These are phyloP conservation scores for Suillus paluster DNA, from an alignment of 768 basidiomycete genomes.

Conservation along the genomic window DNA sequence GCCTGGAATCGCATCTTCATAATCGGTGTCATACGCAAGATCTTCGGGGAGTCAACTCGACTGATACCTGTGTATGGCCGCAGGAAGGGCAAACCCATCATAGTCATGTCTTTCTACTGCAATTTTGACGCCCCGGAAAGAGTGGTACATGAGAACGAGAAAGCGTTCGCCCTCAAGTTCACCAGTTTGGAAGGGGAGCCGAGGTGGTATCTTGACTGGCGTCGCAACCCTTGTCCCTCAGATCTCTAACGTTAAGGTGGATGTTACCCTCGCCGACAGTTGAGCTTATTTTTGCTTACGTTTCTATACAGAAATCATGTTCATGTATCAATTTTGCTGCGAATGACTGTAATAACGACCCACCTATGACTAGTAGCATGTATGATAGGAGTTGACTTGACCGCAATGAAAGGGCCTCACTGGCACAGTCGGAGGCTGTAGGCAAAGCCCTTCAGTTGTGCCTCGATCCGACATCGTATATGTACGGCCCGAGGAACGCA, in stretches of 20 bases:
- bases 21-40: not conserved
- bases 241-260: not conserved
- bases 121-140: not conserved
- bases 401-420: too few relatives aligned
- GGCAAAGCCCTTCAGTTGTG: too few relatives aligned
- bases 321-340: not conserved
- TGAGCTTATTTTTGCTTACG: not conserved
- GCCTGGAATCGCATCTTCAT: not conserved
- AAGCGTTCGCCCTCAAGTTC: not conserved
- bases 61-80: not conserved
- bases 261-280: not conserved
- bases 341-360: not conserved
- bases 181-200: not conserved
- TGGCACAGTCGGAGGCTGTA: too few relatives aligned
- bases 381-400: not conserved
- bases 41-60: conserved; percentile 3
- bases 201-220: conserved; percentile 1
- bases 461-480: too few relatives aligned
- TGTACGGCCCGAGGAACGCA: too few relatives aligned
- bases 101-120: conserved; percentile 5
- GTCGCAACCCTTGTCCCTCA: not conserved
- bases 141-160: not conserved
- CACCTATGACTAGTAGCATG: not conserved
- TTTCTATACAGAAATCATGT: not conserved
- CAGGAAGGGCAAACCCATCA: not conserved